Conservation (phyloP, 2,329 filamentous ascomycete species). For the Tolypocladium amazonense region DNA sequence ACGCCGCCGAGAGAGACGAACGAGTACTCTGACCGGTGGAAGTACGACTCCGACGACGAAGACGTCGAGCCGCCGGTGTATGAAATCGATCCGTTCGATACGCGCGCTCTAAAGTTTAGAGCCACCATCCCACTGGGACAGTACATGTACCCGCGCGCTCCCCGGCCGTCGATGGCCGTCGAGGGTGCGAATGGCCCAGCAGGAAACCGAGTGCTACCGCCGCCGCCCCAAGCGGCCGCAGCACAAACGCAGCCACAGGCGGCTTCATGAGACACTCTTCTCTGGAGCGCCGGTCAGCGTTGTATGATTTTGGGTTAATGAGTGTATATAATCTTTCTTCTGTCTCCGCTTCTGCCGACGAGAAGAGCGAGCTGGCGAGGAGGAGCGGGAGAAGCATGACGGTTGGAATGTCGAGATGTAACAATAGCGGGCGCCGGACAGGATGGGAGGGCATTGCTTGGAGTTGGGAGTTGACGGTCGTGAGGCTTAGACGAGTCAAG, state of each 20-base stretch:
- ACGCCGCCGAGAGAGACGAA: constrained; percentile 34
- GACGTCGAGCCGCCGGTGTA: constrained; percentile 69
- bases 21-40: constrained; percentile 59
- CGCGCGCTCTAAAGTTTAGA: constrained; percentile 47
- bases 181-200: constrained; percentile 14
- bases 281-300: background rate
- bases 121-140: constrained; percentile 44
- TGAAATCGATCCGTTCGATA: constrained; percentile 62
- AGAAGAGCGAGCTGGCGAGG: constrained; percentile 1
- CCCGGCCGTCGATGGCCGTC: constrained; percentile 19
- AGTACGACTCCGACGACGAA: constrained; percentile 80
- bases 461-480: constrained; percentile 22
- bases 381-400: constrained; percentile 1
- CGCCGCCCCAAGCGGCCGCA: constrained; percentile 8
- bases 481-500: constrained; percentile 14
- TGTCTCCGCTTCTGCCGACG: constrained; percentile 1
- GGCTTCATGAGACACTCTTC: constrained; percentile 9
- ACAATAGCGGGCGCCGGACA: constrained; percentile 3
- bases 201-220: constrained; percentile 14
- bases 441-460: constrained; percentile 20
- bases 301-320: constrained; percentile 10
- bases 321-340: constrained; percentile 8
- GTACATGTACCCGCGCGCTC: constrained; percentile 26
- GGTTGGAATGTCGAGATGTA: constrained; percentile 3
- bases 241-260: constrained; percentile 13